Percentiles rank a stretch among this genome's conserved stretches.
Evolutionary conservation across 1,139 yeast species (phyloP).

Genomic region (Hemisphaericaspora xylanilytica): DNA sequence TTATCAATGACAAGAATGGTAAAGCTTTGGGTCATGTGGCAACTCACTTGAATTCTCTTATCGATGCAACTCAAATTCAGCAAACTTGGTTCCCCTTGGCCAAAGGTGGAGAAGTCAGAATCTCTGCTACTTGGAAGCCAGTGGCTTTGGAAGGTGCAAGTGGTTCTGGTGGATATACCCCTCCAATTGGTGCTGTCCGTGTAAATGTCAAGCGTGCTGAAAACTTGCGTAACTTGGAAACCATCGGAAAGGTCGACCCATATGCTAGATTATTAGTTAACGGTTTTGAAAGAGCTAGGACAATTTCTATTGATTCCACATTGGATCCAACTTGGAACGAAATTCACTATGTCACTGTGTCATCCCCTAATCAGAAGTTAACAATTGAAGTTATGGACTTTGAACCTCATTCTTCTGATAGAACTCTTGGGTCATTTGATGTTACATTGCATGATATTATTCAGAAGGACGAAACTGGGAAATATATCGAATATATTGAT

Average conservation of each 20-base stretch:
- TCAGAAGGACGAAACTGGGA: conserved; percentile 63
- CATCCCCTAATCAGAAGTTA: conserved; percentile 77
- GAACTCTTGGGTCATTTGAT: conserved; percentile 81
- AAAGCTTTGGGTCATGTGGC: conserved; percentile 60
- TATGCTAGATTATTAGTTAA: conserved; percentile 78
- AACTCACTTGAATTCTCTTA: conserved; percentile 64
- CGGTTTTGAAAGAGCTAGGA: conserved; percentile 74
- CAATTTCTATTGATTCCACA: conserved; percentile 65
- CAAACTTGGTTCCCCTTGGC: conserved; percentile 71
- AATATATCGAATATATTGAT: conserved; percentile 60
- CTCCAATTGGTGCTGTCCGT: conserved; percentile 91
- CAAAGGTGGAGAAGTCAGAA: conserved; percentile 69
- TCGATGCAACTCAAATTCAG: conserved; percentile 77
- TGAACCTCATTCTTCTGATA: conserved; percentile 71
- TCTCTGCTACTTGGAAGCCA: conserved; percentile 81
- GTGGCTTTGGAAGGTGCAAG: conserved; percentile 65
- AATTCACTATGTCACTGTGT: conserved; percentile 73
- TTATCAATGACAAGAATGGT: conserved; percentile 60
- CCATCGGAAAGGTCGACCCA: conserved; percentile 89
- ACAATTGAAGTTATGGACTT: conserved; percentile 92
- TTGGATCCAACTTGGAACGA: conserved; percentile 86
- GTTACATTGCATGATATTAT: conserved; percentile 66
- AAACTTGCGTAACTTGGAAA: conserved; percentile 78
- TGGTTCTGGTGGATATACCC: conserved; percentile 77
- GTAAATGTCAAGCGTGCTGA: conserved; percentile 68